Conservation (phyloP, 495 filamentous ascomycete species). For the Hyphodiscus hymeniophilus region DNA sequence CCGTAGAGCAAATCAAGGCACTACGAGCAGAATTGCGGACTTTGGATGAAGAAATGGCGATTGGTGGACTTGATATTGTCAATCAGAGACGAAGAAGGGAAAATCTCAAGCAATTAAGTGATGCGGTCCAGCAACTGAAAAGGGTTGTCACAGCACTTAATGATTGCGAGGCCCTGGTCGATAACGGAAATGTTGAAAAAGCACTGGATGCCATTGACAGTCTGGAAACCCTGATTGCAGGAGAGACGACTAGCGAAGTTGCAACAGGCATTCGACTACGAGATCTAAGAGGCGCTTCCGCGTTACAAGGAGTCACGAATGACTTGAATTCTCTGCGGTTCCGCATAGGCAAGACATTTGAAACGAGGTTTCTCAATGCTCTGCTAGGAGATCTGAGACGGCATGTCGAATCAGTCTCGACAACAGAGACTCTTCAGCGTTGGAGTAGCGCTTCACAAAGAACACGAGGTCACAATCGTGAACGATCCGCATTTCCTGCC, state of each 20-base stretch:
- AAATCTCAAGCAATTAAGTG: conserved; percentile 74
- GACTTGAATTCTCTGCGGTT: conserved; percentile 67
- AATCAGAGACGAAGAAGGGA: conserved; percentile 72
- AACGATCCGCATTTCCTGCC: conserved; percentile 57
- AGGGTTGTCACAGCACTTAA: conserved; percentile 68
- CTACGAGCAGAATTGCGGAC: conserved; percentile 69
- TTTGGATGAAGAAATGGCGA: conserved; percentile 81
- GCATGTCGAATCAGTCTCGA: conserved; percentile 73
- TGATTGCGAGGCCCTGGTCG: conserved; percentile 71
- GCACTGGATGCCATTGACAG: conserved; percentile 69
- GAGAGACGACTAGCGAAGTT: conserved; percentile 36
- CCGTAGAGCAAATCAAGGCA: conserved; percentile 75
- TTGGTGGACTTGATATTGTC: conserved; percentile 78
- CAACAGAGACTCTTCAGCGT: conserved; percentile 65
- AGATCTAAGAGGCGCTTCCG: conserved; percentile 72
- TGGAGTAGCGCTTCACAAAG: conserved; percentile 52
- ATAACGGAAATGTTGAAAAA: conserved; percentile 69
- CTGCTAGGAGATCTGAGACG: conserved; percentile 70
- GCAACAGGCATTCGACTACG: conserved; percentile 30
- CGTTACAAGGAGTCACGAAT: conserved; percentile 68
- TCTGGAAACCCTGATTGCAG: conserved; percentile 71
- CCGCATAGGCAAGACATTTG: conserved; percentile 81
- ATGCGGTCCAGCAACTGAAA: conserved; percentile 75
- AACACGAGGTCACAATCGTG: conserved; percentile 51
- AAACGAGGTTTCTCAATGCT: conserved; percentile 67